These are phyloP conservation scores for Boletus rex-veris DNA, from an alignment of 768 basidiomycete species.

Conservation along the genomic window DNA sequence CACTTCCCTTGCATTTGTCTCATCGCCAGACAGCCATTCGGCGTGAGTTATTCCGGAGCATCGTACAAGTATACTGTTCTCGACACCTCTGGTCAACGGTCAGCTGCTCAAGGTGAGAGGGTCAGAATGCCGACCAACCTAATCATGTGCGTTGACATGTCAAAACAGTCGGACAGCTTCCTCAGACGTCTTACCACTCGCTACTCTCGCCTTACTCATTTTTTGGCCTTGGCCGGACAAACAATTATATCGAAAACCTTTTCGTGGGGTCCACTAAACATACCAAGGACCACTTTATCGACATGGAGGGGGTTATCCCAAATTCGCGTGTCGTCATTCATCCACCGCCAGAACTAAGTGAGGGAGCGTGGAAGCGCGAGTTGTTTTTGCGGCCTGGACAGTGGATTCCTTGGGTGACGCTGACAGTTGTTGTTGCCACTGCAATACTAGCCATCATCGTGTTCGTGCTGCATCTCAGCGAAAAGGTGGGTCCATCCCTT, in stretches of 20 bases:
- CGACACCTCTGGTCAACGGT: conserved; percentile 82
- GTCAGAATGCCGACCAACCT: not conserved
- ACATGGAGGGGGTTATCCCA: conserved; percentile 95
- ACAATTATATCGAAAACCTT: conserved; percentile 99
- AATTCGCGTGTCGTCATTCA: conserved; percentile 97
- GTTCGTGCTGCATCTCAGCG: conserved; percentile 82
- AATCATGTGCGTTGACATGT: not conserved
- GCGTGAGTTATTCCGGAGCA: conserved; percentile 91
- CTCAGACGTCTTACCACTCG: conserved; percentile 90
- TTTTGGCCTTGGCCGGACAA: conserved; percentile 95
- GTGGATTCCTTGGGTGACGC: conserved; percentile 98
- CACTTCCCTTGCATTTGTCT: not conserved
- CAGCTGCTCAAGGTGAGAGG: conserved; percentile 79
- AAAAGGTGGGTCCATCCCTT: conserved; percentile 62
- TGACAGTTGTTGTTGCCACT: conserved; percentile 75
- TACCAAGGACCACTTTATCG: conserved; percentile 68
- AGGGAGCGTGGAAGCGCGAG: conserved; percentile 73
- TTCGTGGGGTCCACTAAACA: conserved; percentile 92
- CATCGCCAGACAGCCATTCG: conserved; percentile 64
- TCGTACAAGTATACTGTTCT: conserved; percentile 97
- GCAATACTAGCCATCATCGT: conserved; percentile 76
- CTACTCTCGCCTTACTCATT: conserved; percentile 91
- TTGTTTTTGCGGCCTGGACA: conserved; percentile 91
- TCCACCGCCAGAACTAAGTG: conserved; percentile 57
- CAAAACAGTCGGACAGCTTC: conserved; percentile 77